phyloP scores from a whole-genome alignment of 306 rosid species.

The Cucurbita maxima region DNA sequence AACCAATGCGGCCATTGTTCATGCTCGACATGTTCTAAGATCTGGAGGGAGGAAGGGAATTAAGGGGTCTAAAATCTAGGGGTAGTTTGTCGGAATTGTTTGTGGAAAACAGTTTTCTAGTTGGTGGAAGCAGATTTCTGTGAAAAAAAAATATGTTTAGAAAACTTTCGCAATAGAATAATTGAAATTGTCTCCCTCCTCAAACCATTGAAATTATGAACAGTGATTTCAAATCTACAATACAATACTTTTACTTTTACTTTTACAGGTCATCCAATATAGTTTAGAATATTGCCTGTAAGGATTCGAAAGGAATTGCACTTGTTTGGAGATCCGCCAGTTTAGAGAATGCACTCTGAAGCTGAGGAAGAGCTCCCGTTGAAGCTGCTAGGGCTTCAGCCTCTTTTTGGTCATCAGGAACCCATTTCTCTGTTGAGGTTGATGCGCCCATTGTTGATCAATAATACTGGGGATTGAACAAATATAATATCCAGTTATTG shows the following conservation, averaged over 20 bases:
- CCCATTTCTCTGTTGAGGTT: conserved; percentile 34
- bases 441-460: conserved; percentile 58
- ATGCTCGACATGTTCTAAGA: not conserved
- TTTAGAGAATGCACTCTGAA: conserved; percentile 49
- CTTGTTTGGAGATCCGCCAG: conserved; percentile 42
- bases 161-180: not conserved
- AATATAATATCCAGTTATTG: not conserved
- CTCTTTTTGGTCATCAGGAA: conserved; percentile 44
- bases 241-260: not conserved
- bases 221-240: not conserved
- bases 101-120: not conserved
- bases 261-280: not conserved
- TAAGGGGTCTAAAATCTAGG: not conserved
- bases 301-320: conserved; percentile 29
- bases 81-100: not conserved
- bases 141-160: not conserved
- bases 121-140: not conserved
- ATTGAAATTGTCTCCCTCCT: not conserved
- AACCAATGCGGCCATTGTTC: not conserved
- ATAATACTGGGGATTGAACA: not conserved
- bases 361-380: conserved; percentile 65
- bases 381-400: conserved; percentile 54
- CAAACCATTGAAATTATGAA: not conserved
- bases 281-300: conserved; percentile 24
- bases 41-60: not conserved